Base-by-base conservation (phyloP, 441 rosid genomes). In the Rhodomyrtus psidioides region DNA sequence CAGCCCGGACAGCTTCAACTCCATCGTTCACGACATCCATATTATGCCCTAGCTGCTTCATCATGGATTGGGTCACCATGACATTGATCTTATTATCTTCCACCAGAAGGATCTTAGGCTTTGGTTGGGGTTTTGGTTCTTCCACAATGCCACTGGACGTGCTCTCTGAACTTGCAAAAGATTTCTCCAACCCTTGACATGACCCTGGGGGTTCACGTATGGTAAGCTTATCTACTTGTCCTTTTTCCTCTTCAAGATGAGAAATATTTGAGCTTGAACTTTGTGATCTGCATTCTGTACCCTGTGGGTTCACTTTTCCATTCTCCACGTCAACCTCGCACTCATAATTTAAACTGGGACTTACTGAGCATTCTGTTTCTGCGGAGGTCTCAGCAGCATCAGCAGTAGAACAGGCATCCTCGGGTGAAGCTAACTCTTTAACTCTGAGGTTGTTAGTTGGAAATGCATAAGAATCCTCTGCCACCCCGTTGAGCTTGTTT, bases 61-160 rank as follows among this genome's bases (percentile, higher is more conserved):
- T 96, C 98, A 96, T 97, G 12, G 96, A 91, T 81, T 86, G 89
- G 13, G 98, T 88, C 87, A 95, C 99, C 94, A 94, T 93, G 75
- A 95, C 94, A 88, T 97, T 97, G 82, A 95, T 94, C 90, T 93
- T 96, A 88, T 94, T 96, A 87, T 97, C 99, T 92, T 97, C 98
- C 74, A 94, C 99, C n/a, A 97, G 97, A 84, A 97, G 94, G 86
- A 97, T 94, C 92, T 93, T 95, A 23, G 99, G 98, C 89, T 88
- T 92, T 81, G 89, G 55, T 34, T 86, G 88, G 60, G 91, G 30
- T 82, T 89, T 60, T 49, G 84, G 46, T 87, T 28, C 83, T 89
- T 90, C 92, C 75, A 85, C 85, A 53, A 83, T 75, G 83, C 88
- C 83, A 30, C 62, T 62, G 44, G 93, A 89, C 7, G 84, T 62